These are phyloP conservation scores for Blastobotrys muscicola DNA, from an alignment of 805 yeast species.

Conservation along the genomic window DNA sequence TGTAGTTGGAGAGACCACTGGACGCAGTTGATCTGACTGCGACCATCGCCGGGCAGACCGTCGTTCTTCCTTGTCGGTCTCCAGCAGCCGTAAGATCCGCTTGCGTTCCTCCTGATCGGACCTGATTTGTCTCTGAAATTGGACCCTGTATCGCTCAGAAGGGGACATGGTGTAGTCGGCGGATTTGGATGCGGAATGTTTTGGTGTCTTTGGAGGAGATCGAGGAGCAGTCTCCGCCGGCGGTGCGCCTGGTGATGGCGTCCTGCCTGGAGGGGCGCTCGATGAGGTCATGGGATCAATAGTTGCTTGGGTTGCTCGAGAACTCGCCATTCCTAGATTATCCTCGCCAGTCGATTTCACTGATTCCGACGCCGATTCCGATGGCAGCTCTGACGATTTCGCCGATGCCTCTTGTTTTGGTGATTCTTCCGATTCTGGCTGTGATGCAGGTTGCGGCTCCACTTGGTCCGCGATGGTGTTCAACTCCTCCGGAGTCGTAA, in stretches of 20 bases:
- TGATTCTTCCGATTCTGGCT: no score
- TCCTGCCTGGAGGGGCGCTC: not conserved
- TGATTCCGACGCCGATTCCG: no score
- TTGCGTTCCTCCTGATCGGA: slow-evolving; percentile 39
- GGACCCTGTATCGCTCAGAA: slow-evolving; percentile 6
- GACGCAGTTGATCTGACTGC: not conserved
- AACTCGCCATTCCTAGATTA: not conserved
- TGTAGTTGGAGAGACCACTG: not conserved
- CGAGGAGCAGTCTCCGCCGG: no score
- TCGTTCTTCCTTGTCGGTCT: slow-evolving; percentile 45
- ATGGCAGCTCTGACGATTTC: no score
- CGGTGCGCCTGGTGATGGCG: no score
- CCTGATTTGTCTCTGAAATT: slow-evolving; percentile 5
- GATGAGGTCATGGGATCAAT: no score
- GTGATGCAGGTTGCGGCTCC: no score
- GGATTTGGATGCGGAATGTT: no score
- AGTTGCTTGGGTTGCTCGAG: not conserved
- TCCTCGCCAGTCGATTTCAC: not conserved
- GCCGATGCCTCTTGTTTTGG: no score
- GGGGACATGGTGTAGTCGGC: no score
- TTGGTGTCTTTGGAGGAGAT: no score
- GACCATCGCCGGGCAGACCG: slow-evolving; percentile 12
- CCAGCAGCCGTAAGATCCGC: slow-evolving; percentile 43
- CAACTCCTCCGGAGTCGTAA: slow-evolving; percentile 14
- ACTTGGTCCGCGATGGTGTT: no score